phyloP scores from a whole-genome alignment of 2,329 filamentous ascomycete species.

The Colletotrichum limetticola region DNA sequence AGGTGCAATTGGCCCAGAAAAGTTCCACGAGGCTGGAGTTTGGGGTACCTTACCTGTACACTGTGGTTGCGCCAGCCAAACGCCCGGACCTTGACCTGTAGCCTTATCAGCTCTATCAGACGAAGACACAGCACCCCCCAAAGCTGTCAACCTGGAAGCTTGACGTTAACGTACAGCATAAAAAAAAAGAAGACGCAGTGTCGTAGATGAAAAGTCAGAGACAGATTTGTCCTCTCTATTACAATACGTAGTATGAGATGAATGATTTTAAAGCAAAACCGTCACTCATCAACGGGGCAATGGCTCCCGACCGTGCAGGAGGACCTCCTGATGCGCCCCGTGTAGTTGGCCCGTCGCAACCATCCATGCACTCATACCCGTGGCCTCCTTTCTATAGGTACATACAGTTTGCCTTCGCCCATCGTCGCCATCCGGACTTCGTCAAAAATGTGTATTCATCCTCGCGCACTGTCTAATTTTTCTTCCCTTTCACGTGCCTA shows the following conservation, averaged over 20 bases:
- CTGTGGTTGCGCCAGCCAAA: conserved; percentile 15
- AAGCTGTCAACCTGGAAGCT: neutral
- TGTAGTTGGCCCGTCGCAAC: conserved; percentile 28
- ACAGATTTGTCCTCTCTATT: conserved; percentile 29
- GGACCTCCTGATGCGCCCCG: conserved; percentile 26
- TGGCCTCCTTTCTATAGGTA: conserved; percentile 7
- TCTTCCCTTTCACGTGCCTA: conserved; percentile 3
- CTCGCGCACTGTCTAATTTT: conserved; percentile 25
- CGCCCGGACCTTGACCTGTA: conserved; percentile 16
- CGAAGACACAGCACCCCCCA: neutral
- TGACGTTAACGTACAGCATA: neutral
- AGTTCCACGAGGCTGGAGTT: conserved; percentile 36
- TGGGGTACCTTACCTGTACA: neutral
- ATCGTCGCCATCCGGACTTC: conserved; percentile 16
- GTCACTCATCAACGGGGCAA: conserved; percentile 29
- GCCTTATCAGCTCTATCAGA: conserved; percentile 33
- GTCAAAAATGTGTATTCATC: conserved; percentile 8
- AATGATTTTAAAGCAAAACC: conserved; percentile 29
- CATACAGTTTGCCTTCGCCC: conserved; percentile 28
- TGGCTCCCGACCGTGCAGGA: conserved; percentile 21
- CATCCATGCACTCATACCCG: conserved; percentile 24
- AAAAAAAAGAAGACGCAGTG: neutral
- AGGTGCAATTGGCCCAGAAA: conserved; percentile 30
- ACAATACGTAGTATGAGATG: conserved; percentile 32
- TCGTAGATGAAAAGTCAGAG: neutral